phyloP scores from a whole-genome alignment of 2,329 filamentous ascomycete genomes.

The Macrophomina tecta region DNA sequence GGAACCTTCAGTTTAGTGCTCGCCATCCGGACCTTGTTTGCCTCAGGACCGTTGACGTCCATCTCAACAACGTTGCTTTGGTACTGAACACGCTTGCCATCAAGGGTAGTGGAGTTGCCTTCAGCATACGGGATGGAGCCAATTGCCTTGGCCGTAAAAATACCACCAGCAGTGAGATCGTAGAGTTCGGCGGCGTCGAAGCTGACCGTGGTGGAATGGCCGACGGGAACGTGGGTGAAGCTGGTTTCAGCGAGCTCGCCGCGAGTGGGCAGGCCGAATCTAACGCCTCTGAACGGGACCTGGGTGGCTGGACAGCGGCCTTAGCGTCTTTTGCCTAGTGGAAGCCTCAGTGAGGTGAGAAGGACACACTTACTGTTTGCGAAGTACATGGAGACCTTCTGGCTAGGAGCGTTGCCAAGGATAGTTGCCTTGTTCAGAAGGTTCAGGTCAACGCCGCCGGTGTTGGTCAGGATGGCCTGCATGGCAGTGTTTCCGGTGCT shows the following conservation, averaged over 20 bases:
- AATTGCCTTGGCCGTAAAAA: slow-evolving; percentile 61
- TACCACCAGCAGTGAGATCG: slow-evolving; percentile 57
- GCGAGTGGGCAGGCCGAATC: slow-evolving; percentile 54
- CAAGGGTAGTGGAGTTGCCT: slow-evolving; percentile 59
- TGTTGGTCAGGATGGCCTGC: slow-evolving; percentile 62
- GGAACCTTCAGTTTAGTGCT: slow-evolving; percentile 45
- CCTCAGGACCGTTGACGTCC: slow-evolving; percentile 62
- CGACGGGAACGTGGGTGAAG: slow-evolving; percentile 56
- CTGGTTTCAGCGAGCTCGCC: slow-evolving; percentile 52
- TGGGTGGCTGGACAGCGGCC: slow-evolving; percentile 42
- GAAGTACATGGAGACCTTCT: slow-evolving; percentile 60
- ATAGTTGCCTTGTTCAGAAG: slow-evolving; percentile 61
- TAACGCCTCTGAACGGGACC: slow-evolving; percentile 61
- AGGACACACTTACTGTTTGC: slow-evolving; percentile 46
- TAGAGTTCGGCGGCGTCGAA: slow-evolving; percentile 64
- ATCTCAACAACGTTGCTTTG: slow-evolving; percentile 65
- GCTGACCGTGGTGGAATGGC: slow-evolving; percentile 57
- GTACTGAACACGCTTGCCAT: slow-evolving; percentile 60
- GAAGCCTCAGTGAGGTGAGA: background rate
- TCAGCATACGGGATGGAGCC: slow-evolving; percentile 64
- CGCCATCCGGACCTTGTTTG: slow-evolving; percentile 54
- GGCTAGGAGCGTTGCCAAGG: slow-evolving; percentile 57
- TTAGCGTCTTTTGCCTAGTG: slow-evolving; percentile 1
- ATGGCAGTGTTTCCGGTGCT: slow-evolving; percentile 58
- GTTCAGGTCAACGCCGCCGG: slow-evolving; percentile 56